A percentile compares a stretch with the other conserved stretches of the same genome.
Evolutionary conservation across 2,329 filamentous ascomycete species (phyloP).

Genomic region (Penicillium griseofulvum): DNA sequence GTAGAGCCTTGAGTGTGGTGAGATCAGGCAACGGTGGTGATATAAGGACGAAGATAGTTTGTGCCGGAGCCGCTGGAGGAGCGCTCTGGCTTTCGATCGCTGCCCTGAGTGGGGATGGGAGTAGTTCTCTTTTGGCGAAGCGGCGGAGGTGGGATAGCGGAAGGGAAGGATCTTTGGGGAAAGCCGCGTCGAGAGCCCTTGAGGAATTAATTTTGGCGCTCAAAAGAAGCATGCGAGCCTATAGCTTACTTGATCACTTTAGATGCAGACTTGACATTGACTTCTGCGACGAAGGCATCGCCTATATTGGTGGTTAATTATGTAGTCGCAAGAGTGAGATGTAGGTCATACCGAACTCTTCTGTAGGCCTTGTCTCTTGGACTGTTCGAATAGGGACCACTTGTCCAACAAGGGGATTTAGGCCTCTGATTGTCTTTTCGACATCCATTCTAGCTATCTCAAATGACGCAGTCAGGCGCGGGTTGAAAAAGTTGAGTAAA

Average conservation of each 20-base stretch:
- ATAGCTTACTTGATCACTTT: slow-evolving; percentile 43
- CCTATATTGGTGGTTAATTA: slow-evolving; percentile 29
- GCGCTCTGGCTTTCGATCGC: slow-evolving; percentile 20
- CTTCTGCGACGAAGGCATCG: slow-evolving; percentile 45
- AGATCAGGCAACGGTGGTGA: slow-evolving; percentile 40
- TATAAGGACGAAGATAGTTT: slow-evolving; percentile 44
- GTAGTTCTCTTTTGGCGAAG: slow-evolving; percentile 38
- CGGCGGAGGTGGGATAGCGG: slow-evolving; percentile 41
- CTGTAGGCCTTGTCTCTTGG: slow-evolving; percentile 41
- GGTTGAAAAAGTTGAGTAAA: neutral
- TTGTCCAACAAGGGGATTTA: slow-evolving; percentile 34
- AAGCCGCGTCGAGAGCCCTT: slow-evolving; percentile 39
- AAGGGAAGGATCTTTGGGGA: slow-evolving; percentile 33
- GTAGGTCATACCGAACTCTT: slow-evolving; percentile 40
- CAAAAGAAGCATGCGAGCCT: neutral
- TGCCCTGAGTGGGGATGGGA: slow-evolving; percentile 32
- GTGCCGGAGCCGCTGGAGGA: slow-evolving; percentile 8
- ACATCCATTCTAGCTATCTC: slow-evolving; percentile 21
- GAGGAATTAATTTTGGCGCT: neutral
- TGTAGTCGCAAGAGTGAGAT: neutral
- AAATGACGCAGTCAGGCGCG: neutral
- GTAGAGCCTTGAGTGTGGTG: slow-evolving; percentile 34
- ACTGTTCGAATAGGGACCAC: slow-evolving; percentile 44
- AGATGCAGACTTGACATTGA: slow-evolving; percentile 45
- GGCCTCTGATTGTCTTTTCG: slow-evolving; percentile 20